phyloP scores from a whole-genome alignment of 352 stramenopile species.

The Pythium myriotylum region DNA sequence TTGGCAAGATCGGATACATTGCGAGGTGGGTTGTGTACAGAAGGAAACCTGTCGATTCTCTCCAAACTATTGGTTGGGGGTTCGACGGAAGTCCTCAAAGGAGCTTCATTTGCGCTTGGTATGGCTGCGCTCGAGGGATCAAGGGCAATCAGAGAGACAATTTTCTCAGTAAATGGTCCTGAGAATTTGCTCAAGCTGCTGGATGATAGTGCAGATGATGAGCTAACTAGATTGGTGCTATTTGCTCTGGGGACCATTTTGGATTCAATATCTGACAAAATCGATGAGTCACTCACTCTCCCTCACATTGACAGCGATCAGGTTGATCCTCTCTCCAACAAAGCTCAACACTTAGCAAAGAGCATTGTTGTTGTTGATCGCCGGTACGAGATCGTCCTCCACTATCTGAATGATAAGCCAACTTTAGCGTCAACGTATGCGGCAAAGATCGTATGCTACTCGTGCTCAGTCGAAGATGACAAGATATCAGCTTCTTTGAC shows the following conservation, averaged over 20 bases:
- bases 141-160: constrained; percentile 39
- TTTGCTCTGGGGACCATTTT: constrained; percentile 51
- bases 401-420: not conserved
- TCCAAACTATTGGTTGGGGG: constrained; percentile 67
- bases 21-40: constrained; percentile 44
- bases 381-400: constrained; percentile 7
- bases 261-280: constrained; percentile 17
- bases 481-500: too few relatives aligned
- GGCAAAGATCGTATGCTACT: constrained; percentile 18
- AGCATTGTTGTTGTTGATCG: not conserved
- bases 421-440: constrained; percentile 18
- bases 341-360: constrained; percentile 9
- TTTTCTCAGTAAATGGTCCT: constrained; percentile 54
- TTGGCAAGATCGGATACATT: constrained; percentile 54
- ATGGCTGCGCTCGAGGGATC: constrained; percentile 43
- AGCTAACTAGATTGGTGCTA: constrained; percentile 44
- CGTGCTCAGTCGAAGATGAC: not conserved
- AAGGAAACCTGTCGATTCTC: constrained; percentile 64
- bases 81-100: constrained; percentile 50
- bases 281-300: too few relatives aligned
- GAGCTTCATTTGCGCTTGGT: constrained; percentile 55
- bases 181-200: constrained; percentile 59
- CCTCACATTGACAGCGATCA: not conserved
- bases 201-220: constrained; percentile 22
- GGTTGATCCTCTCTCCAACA: not conserved